Evolutionary conservation across 2,329 filamentous ascomycete genomes (phyloP), one percentile per base, ranked within the genome.

Genomic region (Fusarium drepaniforme): DNA sequence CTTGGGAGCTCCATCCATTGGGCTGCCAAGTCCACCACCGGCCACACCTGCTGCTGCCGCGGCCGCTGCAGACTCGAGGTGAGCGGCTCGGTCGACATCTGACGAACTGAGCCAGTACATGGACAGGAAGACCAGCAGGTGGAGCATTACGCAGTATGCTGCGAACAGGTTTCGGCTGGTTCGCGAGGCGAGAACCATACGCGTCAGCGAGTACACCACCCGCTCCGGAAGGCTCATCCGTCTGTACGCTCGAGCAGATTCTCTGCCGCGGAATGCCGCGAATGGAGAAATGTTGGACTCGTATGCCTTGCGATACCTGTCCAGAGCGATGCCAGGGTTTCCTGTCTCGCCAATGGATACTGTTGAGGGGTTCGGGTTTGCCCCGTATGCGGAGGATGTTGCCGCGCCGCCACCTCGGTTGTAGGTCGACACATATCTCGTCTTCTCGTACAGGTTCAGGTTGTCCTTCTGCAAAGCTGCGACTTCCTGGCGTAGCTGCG

Each of bases 271-370:
- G 86, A 99, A 99, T 4, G 95, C 95, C 30, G 96, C 96, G 82
- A 99, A 99, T 0, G 97, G 97, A 13, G 95, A 98, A 59, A 99
- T 93, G 80, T 97, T 97, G 49, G 94, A 94, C 85, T 99, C 97
- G 85, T 99, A 99, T 13, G 95, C 94, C 68, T 95, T 93, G 71
- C 94, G 91, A 84, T 99, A 99, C 57, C 95, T 91, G 82, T 98
- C 95, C 64, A 97, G 87, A 16, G 92, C 91, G 64, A 93, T 89
- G 6, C 91, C 92, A 1, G 92, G 91, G 70, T 82, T 86, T 18
- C 85, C 76, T 81, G 88, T 78, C 85, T 90, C 82, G 85, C 91
- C 83, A 82, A 91, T 83, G 73, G 89, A 88, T 30, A 94, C 87
- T 25, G 93, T 91, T 0, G 93, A 93, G 1, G 94, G 92, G 80